Evolutionary conservation across 2,329 filamentous ascomycete genomes (phyloP).

Genomic region (Aspergillus sergii): DNA sequence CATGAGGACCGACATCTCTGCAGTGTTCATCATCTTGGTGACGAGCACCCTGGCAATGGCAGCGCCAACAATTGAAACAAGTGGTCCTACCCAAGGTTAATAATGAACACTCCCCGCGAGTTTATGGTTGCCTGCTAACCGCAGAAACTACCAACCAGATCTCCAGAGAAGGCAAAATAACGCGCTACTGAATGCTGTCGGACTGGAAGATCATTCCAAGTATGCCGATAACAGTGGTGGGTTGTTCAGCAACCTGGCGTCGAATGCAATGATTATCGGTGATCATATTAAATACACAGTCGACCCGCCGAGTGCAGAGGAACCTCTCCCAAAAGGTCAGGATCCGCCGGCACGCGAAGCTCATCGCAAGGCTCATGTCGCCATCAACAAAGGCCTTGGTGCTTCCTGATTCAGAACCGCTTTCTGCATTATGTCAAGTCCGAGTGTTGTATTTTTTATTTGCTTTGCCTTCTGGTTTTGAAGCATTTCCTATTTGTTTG

Average conservation of each 20-base stretch:
- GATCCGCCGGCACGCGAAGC: neutral
- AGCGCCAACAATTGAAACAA: neutral
- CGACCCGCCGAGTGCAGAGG: neutral
- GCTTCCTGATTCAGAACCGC: neutral
- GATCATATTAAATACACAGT: slow-evolving; percentile 3
- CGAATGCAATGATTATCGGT: neutral
- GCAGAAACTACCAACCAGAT: neutral
- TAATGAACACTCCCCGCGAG: too few relatives aligned
- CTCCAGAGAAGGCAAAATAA: neutral
- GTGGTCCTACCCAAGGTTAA: neutral
- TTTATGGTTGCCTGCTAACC: neutral
- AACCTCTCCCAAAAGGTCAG: neutral
- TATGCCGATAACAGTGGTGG: neutral
- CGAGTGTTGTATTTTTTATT: neutral
- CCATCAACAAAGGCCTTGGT: neutral
- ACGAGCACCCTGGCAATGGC: neutral
- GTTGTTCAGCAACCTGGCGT: neutral
- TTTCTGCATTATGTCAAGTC: neutral
- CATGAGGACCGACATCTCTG: neutral
- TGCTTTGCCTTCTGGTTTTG: neutral
- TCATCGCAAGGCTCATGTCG: slow-evolving; percentile 4
- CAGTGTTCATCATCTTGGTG: neutral
- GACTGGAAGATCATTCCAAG: neutral
- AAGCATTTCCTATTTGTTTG: neutral
- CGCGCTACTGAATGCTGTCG: neutral